Conservation (phyloP, 2,329 filamentous ascomycete species). For the Fusarium mangiferae region DNA sequence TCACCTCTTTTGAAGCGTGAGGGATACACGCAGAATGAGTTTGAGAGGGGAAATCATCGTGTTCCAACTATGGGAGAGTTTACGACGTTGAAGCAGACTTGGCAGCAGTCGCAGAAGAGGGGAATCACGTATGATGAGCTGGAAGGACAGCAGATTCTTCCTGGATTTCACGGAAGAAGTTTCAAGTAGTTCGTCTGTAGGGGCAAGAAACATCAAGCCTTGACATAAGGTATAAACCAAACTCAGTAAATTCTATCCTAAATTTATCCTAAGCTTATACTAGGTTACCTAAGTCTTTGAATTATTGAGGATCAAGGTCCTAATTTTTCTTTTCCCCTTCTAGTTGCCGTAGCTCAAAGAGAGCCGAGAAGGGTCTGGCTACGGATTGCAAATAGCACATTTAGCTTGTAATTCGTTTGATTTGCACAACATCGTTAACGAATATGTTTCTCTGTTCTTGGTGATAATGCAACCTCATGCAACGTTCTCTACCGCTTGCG, state of each 20-base stretch:
- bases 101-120: conserved; percentile 45
- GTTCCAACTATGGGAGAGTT: conserved; percentile 53
- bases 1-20: conserved; percentile 51
- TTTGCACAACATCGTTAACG: rapidly evolving
- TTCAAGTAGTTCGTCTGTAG: not conserved
- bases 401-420: rapidly evolving
- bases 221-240: rapidly evolving
- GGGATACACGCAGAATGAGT: conserved; percentile 51
- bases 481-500: not conserved
- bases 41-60: conserved; percentile 46
- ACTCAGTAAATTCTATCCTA: not conserved
- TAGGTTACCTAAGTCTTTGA: rapidly evolving
- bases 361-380: no score
- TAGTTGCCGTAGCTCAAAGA: no score
- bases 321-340: rapidly evolving
- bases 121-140: conserved; percentile 38
- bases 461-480: rapidly evolving
- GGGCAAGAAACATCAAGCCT: rapidly evolving
- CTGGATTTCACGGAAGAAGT: conserved; percentile 42
- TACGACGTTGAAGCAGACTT: conserved; percentile 50
- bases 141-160: conserved; percentile 49
- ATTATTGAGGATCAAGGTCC: rapidly evolving
- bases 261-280: not conserved
- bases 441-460: not conserved
- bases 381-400: rapidly evolving